Conservation (phyloP, 345 rosid genomes). For the Eucalyptus rudis region DNA sequence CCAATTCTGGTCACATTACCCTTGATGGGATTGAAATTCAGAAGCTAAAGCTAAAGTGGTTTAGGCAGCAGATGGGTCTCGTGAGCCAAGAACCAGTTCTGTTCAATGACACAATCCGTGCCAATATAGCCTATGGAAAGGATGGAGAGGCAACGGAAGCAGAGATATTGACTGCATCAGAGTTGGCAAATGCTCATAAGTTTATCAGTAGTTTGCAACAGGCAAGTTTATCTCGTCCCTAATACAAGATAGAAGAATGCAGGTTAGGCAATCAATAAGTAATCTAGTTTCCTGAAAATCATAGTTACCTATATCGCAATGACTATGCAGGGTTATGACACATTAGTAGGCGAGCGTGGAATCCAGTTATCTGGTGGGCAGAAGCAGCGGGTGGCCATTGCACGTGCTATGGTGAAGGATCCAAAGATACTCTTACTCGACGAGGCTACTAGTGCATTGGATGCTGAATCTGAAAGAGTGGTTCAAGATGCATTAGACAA, state of each 20-base stretch:
- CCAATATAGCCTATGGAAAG: slow-evolving; percentile 26
- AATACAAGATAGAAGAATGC: neutral
- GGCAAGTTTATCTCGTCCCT: neutral
- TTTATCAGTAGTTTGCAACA: slow-evolving; percentile 19
- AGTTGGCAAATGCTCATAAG: slow-evolving; percentile 16
- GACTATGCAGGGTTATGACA: neutral
- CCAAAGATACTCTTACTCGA: slow-evolving; percentile 39
- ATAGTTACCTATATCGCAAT: neutral
- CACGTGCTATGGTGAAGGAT: slow-evolving; percentile 35
- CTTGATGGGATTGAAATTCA: slow-evolving; percentile 20
- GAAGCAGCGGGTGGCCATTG: slow-evolving; percentile 10
- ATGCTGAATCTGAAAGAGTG: slow-evolving; percentile 2
- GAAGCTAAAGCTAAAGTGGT: slow-evolving; percentile 11
- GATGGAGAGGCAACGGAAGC: slow-evolving; percentile 13
- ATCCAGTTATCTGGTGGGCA: slow-evolving; percentile 5
- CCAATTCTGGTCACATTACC: slow-evolving; percentile 17
- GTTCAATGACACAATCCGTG: slow-evolving; percentile 12
- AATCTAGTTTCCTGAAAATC: neutral
- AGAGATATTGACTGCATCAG: slow-evolving; percentile 13
- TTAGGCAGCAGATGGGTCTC: slow-evolving; percentile 24
- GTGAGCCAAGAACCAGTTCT: slow-evolving; percentile 19
- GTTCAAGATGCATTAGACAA: slow-evolving; percentile 2
- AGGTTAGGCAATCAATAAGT: neutral
- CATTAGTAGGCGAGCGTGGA: slow-evolving; percentile 3
- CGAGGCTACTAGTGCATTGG: slow-evolving; percentile 24